Evolutionary conservation across 305 asterid species (phyloP).

Genomic region (Salvia sclarea): DNA sequence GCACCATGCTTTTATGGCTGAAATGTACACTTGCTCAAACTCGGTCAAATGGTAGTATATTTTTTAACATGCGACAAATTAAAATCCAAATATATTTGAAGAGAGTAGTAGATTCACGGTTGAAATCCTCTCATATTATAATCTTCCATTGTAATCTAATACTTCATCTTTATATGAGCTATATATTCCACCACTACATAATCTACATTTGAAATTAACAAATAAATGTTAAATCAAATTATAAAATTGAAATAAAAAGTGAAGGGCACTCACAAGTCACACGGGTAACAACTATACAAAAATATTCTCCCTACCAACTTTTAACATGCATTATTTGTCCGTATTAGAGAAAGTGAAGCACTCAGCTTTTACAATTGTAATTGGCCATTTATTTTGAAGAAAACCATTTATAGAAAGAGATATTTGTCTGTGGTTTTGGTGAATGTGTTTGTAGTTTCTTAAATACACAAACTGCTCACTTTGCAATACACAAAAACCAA

Average conservation of each 20-base stretch:
- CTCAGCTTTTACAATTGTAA: constrained; percentile 13
- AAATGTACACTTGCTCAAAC: no score
- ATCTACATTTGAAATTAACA: not conserved
- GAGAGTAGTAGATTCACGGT: not conserved
- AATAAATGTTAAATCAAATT: not conserved
- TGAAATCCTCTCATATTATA: not conserved
- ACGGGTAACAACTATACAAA: not conserved
- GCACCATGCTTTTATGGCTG: no score
- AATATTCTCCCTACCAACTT: constrained; percentile 2
- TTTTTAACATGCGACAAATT: not conserved
- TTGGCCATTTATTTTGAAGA: not conserved
- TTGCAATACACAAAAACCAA: constrained; percentile 3
- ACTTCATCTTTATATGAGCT: not conserved
- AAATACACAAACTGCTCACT: constrained; percentile 4
- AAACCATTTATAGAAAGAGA: not conserved
- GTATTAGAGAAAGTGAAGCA: constrained; percentile 20
- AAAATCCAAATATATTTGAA: not conserved
- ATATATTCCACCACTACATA: not conserved
- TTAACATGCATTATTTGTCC: constrained; percentile 23
- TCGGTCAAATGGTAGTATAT: no score
- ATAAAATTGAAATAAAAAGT: not conserved
- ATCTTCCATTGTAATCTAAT: not conserved
- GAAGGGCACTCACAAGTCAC: not conserved
- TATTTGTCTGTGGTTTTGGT: constrained; percentile 13
- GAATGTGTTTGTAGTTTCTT: constrained; percentile 11